These are phyloP conservation scores for Clathrospora elynae DNA, from an alignment of 2,329 filamentous ascomycete species.

Conservation along the genomic window DNA sequence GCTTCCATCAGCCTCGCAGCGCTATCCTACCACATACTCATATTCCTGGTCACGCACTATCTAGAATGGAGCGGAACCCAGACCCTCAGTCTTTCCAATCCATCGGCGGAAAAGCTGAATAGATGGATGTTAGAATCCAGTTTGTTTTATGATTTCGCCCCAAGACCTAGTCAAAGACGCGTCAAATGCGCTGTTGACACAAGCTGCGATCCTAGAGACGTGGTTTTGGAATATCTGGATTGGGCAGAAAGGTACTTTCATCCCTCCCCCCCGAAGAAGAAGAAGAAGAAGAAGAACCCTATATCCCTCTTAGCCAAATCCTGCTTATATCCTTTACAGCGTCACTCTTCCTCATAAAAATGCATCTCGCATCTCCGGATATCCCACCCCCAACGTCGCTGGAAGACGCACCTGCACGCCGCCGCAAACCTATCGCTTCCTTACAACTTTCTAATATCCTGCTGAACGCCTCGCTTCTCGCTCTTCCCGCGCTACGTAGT, in stretches of 20 bases:
- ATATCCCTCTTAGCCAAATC: conserved; percentile 36
- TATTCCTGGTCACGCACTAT: conserved; percentile 37
- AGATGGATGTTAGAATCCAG: conserved; percentile 37
- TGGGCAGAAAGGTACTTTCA: conserved; percentile 35
- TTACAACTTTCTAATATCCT: conserved; percentile 34
- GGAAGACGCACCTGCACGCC: background rate
- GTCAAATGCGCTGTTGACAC: conserved; percentile 34
- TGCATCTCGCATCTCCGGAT: conserved; percentile 30
- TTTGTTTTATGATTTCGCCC: conserved; percentile 39
- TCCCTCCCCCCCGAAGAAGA: background rate
- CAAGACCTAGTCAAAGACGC: conserved; percentile 33
- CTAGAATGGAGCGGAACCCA: conserved; percentile 24
- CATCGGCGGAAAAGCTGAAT: conserved; percentile 13
- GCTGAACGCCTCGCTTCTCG: conserved; percentile 31
- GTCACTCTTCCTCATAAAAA: conserved; percentile 34
- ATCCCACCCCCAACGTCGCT: background rate
- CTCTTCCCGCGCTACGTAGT: conserved; percentile 22
- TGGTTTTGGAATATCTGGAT: conserved; percentile 43
- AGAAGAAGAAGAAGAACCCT: too few species aligned
- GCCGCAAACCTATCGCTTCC: conserved; percentile 19
- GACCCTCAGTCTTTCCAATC: background rate
- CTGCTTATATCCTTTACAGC: conserved; percentile 37
- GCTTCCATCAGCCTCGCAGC: conserved; percentile 36
- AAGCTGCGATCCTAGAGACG: conserved; percentile 30
- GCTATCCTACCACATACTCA: conserved; percentile 40